Base-by-base conservation (phyloP, 306 rosid genomes). In the Carpinus fangiana region DNA sequence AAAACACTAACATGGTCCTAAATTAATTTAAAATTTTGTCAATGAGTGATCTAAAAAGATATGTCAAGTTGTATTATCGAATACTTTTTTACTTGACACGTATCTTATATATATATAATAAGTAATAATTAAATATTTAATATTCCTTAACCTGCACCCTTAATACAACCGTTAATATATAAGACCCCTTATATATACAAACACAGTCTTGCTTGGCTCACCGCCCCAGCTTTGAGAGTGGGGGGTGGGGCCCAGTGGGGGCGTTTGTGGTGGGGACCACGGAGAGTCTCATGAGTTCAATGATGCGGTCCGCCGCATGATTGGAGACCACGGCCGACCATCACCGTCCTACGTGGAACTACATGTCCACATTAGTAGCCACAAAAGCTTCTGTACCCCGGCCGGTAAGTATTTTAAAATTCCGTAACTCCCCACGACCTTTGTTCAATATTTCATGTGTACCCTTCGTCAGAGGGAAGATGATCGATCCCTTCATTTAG, bases 301-400 rank as follows among this genome's bases (percentile, higher is more conserved):
- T 89, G 84, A 90, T 92, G 89, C 26, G 81, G 89, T 87, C 84
- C 90, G 87, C 92, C 92, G 88, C 89, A 81, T 84, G 90, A 86
- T 86, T 86, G 79, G 82, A 67, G 82, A 73, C 89, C 88, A 80
- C 89, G 73, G 87, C 90, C 89, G 97, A 88, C 91, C 87, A 87
- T 80, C 90, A 84, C 93, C 88, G 88, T 88, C 88, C 86, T 85
- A 85, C 86, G 90, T 90, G 95, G 93, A 66, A 86, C 89, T 78
- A 45, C 70, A 76, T 80, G 72, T 85, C 89, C 79, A 82, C 80
- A 76, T 87, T 87, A 60, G 60, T 71, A 28, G 69, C 82, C 66
- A 53, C 2, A 17, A 11, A 48, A 53, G 20, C 59, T 16, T 53
- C 1, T 1, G 21, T 53, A 18, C 59, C n/a, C n/a, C n/a, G n/a